Evolutionary conservation across 768 basidiomycete species (phyloP).

Genomic region (Xerocomus spinulosus): DNA sequence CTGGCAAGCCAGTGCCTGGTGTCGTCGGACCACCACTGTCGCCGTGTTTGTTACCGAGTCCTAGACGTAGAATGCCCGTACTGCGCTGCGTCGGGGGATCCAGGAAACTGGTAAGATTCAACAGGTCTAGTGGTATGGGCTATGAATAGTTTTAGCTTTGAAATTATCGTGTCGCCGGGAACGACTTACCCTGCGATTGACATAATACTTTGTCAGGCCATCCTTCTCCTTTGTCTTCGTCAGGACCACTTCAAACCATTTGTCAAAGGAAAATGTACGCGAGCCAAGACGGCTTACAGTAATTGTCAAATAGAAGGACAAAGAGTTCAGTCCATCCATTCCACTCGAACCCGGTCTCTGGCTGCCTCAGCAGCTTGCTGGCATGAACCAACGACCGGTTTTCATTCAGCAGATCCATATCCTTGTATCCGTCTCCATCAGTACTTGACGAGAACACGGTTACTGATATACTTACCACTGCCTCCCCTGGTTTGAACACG

Average conservation of each 20-base stretch:
- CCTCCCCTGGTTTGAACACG: constrained; percentile 74
- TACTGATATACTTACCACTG: constrained; percentile 40
- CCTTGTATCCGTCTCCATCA: constrained; percentile 35
- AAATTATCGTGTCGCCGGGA: neutral
- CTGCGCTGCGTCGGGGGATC: constrained; percentile 75
- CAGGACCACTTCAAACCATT: constrained; percentile 63
- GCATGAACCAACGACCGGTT: constrained; percentile 80
- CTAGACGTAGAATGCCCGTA: constrained; percentile 63
- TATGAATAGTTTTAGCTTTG: constrained; percentile 27
- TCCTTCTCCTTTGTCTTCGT: constrained; percentile 82
- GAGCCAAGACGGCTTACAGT: constrained; percentile 50
- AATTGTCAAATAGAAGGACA: constrained; percentile 93
- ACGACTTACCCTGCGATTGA: constrained; percentile 67
- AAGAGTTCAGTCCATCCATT: constrained; percentile 88
- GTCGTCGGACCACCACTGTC: constrained; percentile 23
- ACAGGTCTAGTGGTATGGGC: constrained; percentile 91
- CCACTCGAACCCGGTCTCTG: constrained; percentile 85
- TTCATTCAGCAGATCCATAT: constrained; percentile 86
- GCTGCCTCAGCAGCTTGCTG: constrained; percentile 79
- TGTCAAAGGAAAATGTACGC: constrained; percentile 7
- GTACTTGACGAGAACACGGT: neutral
- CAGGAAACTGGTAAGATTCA: constrained; percentile 79
- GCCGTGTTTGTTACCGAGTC: constrained; percentile 39
- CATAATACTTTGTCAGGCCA: constrained; percentile 67
- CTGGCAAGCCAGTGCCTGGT: constrained; percentile 32